Conservation (phyloP, 768 basidiomycete species). For the Mrakia gelida region DNA sequence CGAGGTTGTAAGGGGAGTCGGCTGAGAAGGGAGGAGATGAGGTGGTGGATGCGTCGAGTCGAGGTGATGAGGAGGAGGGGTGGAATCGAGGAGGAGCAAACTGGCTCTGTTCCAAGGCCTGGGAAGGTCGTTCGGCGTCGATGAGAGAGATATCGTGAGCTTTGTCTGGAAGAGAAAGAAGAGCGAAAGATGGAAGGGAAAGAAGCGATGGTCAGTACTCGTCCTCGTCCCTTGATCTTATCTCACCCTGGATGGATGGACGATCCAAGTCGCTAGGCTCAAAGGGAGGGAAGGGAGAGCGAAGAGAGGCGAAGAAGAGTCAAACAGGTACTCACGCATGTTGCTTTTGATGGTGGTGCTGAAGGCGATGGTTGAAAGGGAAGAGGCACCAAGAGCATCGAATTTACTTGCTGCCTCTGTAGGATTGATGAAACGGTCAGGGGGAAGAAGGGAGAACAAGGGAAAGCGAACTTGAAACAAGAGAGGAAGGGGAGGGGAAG, state of each 20-base stretch:
- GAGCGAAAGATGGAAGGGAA: neutral
- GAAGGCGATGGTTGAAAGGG: neutral
- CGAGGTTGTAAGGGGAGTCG: neutral
- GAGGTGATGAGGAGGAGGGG: neutral
- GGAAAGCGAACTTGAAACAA: neutral
- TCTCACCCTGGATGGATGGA: neutral
- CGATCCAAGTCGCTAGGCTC: neutral
- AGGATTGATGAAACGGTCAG: neutral
- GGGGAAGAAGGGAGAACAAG: neutral
- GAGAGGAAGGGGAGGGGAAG: too few species aligned
- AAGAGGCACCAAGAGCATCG: neutral
- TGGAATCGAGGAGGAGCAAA: neutral
- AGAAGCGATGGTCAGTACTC: neutral
- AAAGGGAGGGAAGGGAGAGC: neutral
- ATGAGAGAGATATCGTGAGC: neutral
- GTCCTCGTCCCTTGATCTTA: neutral
- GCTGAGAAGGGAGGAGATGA: neutral
- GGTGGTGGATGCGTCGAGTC: neutral
- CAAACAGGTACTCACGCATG: conserved; percentile 1
- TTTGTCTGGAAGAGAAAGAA: neutral
- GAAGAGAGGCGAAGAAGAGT: neutral
- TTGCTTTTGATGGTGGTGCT: neutral
- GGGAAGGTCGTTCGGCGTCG: neutral
- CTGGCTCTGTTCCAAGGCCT: neutral
- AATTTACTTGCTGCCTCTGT: too few species aligned